A percentile compares a stretch with the other conserved stretches of the same genome.
These are phyloP conservation scores for Rhizophora mangle DNA, from an alignment of 345 rosid species.

Conservation along the genomic window DNA sequence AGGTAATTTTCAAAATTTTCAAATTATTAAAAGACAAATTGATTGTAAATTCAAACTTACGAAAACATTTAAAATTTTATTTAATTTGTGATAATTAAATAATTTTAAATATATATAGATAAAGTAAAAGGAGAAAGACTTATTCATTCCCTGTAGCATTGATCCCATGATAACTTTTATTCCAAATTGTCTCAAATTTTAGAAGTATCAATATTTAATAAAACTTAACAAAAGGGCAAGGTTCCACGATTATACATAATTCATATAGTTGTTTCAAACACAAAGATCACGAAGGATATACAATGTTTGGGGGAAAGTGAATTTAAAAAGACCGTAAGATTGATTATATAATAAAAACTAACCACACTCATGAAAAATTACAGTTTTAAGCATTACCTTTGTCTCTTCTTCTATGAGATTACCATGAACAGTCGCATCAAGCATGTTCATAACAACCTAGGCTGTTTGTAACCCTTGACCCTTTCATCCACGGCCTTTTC, in stretches of 20 bases:
- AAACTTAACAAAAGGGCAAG: not conserved
- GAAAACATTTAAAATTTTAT: too few relatives aligned
- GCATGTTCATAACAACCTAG: constrained; percentile 73
- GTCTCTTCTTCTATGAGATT: constrained; percentile 54
- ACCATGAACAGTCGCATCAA: constrained; percentile 76
- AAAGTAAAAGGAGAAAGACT: too few relatives aligned
- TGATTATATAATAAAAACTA: not conserved
- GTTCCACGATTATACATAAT: not conserved
- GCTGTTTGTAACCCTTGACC: constrained; percentile 70
- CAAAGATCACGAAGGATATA: too few relatives aligned
- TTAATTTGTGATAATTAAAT: too few relatives aligned
- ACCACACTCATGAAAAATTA: not conserved
- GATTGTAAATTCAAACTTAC: too few relatives aligned
- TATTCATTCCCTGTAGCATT: too few relatives aligned
- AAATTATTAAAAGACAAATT: too few relatives aligned
- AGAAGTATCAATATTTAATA: not conserved
- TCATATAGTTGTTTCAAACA: too few relatives aligned
- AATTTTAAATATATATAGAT: too few relatives aligned
- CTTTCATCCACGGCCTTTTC: constrained; percentile 54
- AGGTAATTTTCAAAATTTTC: too few relatives aligned
- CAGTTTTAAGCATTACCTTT: constrained; percentile 49
- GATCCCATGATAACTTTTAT: not conserved
- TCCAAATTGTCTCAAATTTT: not conserved
- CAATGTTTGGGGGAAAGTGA: not conserved
- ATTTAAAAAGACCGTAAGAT: not conserved